Percentiles rank a stretch among this genome's conserved stretches.
Evolutionary conservation across 805 yeast species (phyloP).

Genomic region (Yarrowia hollandica): DNA sequence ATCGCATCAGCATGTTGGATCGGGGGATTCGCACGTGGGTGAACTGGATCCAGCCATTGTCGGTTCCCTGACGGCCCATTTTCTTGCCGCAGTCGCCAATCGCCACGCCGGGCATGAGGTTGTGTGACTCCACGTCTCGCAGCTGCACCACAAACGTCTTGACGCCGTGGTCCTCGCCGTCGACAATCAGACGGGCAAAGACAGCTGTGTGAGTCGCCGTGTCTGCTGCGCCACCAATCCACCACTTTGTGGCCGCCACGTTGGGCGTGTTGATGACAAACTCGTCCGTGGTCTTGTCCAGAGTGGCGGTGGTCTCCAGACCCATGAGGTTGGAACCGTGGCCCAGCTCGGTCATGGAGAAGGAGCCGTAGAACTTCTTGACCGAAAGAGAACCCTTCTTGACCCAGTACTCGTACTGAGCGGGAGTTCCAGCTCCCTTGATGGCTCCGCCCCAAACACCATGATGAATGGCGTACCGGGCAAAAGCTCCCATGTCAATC

Average conservation of each 20-base stretch:
- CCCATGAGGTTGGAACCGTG: constrained; percentile 94
- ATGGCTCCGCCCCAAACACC: constrained; percentile 80
- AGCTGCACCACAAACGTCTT: constrained; percentile 89
- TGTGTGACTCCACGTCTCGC: constrained; percentile 65
- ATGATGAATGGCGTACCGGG: constrained; percentile 83
- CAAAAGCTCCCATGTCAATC: constrained; percentile 72
- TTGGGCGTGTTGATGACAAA: constrained; percentile 83
- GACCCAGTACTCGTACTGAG: constrained; percentile 83
- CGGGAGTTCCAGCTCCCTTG: constrained; percentile 82
- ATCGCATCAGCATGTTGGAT: constrained; percentile 75
- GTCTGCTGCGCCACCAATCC: constrained; percentile 98
- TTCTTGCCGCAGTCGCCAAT: constrained; percentile 92
- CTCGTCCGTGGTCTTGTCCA: constrained; percentile 61
- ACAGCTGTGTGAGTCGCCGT: constrained; percentile 82
- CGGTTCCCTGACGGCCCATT: constrained; percentile 95
- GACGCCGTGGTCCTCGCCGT: constrained; percentile 85
- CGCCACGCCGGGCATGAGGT: constrained; percentile 72
- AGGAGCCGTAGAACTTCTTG: constrained; percentile 65
- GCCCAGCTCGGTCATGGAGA: constrained; percentile 88
- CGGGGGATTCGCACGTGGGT: constrained; percentile 79
- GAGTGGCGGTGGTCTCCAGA: constrained; percentile 87
- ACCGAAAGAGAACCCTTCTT: constrained; percentile 47
- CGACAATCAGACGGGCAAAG: constrained; percentile 77
- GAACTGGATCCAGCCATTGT: constrained; percentile 95
- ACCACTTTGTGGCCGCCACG: constrained; percentile 92